Percentiles rank a stretch among this genome's conserved stretches.
phyloP scores from a whole-genome alignment of 106 monocot species.

The Dioscorea zingiberensis region DNA sequence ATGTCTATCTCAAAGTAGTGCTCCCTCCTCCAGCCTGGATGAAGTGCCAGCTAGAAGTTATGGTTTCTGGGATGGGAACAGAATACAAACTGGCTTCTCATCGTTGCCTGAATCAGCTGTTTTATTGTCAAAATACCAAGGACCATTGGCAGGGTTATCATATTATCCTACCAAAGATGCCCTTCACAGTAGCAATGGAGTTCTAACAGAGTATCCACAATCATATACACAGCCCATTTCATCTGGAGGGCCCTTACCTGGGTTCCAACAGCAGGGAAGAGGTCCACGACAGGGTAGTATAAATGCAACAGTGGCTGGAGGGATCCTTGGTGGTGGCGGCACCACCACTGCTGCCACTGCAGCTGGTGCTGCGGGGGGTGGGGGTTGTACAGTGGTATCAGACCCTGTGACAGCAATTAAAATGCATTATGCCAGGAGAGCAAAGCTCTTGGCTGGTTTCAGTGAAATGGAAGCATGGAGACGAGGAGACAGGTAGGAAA shows the following conservation, averaged over 20 bases:
- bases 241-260: slow-evolving; percentile 15
- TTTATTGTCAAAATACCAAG: slow-evolving; percentile 43
- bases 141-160: slow-evolving; percentile 22
- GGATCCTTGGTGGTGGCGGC: slow-evolving; percentile 16
- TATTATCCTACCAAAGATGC: slow-evolving; percentile 28
- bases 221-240: slow-evolving; percentile 15
- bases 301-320: slow-evolving; percentile 17
- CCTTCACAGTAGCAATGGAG: background rate
- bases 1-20: slow-evolving; percentile 4
- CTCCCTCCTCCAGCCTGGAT: slow-evolving; percentile 9
- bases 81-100: slow-evolving; percentile 45
- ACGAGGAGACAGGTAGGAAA: slow-evolving; percentile 15
- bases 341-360: no score
- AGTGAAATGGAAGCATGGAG: slow-evolving; percentile 46
- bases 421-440: slow-evolving; percentile 39
- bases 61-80: slow-evolving; percentile 48
- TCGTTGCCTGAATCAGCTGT: slow-evolving; percentile 44
- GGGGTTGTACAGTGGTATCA: slow-evolving; percentile 22
- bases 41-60: slow-evolving; percentile 35
- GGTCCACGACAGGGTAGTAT: slow-evolving; percentile 5
- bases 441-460: slow-evolving; percentile 15
- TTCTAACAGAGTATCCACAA: slow-evolving; percentile 27
- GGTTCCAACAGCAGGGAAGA: slow-evolving; percentile 45
- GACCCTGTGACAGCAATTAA: slow-evolving; percentile 70
- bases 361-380: no score